A percentile compares a stretch with the other conserved stretches of the same genome.
Conservation (phyloP, 2,329 filamentous ascomycete species). For the Trichoderma sp. region DNA sequence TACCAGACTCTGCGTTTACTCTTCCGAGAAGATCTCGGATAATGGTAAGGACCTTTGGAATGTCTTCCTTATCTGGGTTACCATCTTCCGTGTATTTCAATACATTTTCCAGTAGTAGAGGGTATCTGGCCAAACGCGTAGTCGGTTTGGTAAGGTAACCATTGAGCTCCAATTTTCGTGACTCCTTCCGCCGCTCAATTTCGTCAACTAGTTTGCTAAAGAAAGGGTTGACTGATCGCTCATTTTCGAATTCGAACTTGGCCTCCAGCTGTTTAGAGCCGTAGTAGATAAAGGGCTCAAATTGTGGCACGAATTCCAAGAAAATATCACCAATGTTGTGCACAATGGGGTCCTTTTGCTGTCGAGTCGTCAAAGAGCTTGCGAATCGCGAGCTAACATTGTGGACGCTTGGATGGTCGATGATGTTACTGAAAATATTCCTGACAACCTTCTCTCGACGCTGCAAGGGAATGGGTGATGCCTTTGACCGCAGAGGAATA, state of each 20-base stretch:
- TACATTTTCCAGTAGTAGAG: slow-evolving; percentile 85
- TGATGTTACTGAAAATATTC: slow-evolving; percentile 92
- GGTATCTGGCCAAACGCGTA: slow-evolving; percentile 90
- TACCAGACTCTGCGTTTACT: slow-evolving; percentile 93
- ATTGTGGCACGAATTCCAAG: slow-evolving; percentile 84
- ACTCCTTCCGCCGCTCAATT: slow-evolving; percentile 93
- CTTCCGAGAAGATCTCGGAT: slow-evolving; percentile 84
- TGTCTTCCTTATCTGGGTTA: slow-evolving; percentile 85
- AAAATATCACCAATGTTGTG: slow-evolving; percentile 92
- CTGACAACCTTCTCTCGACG: slow-evolving; percentile 87
- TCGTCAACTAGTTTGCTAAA: slow-evolving; percentile 95
- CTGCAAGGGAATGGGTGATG: slow-evolving; percentile 84
- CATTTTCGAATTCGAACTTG: slow-evolving; percentile 97
- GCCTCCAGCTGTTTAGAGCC: slow-evolving; percentile 93
- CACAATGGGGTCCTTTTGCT: slow-evolving; percentile 88
- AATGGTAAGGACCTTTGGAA: slow-evolving; percentile 81
- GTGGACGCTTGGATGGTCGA: slow-evolving; percentile 79
- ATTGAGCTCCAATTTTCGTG: slow-evolving; percentile 92
- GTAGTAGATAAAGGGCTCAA: slow-evolving; percentile 94
- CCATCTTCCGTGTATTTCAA: slow-evolving; percentile 87
- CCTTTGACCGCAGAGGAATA: slow-evolving; percentile 76
- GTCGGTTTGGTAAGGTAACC: slow-evolving; percentile 98
- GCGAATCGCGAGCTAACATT: slow-evolving; percentile 86
- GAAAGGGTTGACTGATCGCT: slow-evolving; percentile 78
- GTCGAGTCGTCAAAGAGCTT: slow-evolving; percentile 80